Evolutionary conservation across 2,329 filamentous ascomycete genomes (phyloP).

Genomic region (Venturiaceae sp.): DNA sequence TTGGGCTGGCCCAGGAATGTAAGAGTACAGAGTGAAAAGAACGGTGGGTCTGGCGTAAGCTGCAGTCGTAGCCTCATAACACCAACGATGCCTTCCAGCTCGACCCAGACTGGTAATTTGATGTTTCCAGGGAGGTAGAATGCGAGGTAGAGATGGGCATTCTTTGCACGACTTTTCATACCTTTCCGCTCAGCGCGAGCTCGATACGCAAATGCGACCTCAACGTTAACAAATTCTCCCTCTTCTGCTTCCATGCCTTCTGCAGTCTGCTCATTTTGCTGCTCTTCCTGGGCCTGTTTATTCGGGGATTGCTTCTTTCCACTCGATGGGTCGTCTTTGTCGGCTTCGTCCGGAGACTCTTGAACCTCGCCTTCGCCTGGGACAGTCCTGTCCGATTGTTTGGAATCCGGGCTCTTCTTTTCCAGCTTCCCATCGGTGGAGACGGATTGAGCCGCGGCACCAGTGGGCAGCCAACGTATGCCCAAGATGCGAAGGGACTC

Average conservation of each 20-base stretch:
- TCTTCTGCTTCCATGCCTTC: slow-evolving; percentile 67
- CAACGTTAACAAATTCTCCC: slow-evolving; percentile 68
- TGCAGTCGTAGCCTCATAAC: slow-evolving; percentile 61
- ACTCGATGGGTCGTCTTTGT: slow-evolving; percentile 22
- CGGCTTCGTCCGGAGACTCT: slow-evolving; percentile 23
- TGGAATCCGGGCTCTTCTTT: slow-evolving; percentile 29
- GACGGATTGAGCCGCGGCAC: slow-evolving; percentile 55
- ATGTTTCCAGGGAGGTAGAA: slow-evolving; percentile 56
- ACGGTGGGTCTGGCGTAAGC: slow-evolving; percentile 65
- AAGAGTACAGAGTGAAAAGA: slow-evolving; percentile 64
- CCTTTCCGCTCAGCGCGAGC: slow-evolving; percentile 51
- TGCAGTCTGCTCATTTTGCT: slow-evolving; percentile 26
- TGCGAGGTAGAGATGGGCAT: slow-evolving; percentile 62
- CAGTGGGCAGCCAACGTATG: slow-evolving; percentile 62
- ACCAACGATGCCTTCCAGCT: slow-evolving; percentile 62
- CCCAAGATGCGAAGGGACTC: slow-evolving; percentile 62
- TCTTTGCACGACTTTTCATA: slow-evolving; percentile 54
- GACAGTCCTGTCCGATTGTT: slow-evolving; percentile 41
- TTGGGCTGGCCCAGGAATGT: slow-evolving; percentile 69
- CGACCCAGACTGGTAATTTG: slow-evolving; percentile 56
- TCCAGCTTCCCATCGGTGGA: slow-evolving; percentile 45
- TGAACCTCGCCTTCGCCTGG: slow-evolving; percentile 30
- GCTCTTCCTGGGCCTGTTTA: slow-evolving; percentile 21
- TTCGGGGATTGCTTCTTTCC: slow-evolving; percentile 25
- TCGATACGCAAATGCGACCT: slow-evolving; percentile 65